phyloP scores from a whole-genome alignment of 208 protist species.

The Acanthamoeba culbertsoni region DNA sequence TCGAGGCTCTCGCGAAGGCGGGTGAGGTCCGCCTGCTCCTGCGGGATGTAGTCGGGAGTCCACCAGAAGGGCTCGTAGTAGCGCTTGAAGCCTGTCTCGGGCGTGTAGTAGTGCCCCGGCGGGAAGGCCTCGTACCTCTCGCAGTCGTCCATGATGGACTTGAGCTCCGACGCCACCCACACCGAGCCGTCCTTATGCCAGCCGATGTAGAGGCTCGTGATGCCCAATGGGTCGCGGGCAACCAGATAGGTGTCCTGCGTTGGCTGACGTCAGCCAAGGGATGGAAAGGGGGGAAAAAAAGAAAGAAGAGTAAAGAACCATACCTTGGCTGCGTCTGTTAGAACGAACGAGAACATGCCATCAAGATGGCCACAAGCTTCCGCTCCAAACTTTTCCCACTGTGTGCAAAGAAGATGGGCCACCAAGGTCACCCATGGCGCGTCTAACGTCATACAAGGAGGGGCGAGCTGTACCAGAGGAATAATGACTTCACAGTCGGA shows the following conservation, averaged over 20 bases:
- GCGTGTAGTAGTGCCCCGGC: constrained; percentile 83
- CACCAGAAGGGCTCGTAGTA: constrained; percentile 68
- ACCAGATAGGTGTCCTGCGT: constrained; percentile 74
- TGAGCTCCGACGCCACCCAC: constrained; percentile 88
- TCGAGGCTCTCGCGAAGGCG: constrained; percentile 65
- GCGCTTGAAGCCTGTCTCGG: constrained; percentile 65
- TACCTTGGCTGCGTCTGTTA: constrained; percentile 74
- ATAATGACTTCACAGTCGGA: constrained; percentile 89
- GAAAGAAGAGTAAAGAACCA: neutral
- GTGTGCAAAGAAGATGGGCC: too few species aligned
- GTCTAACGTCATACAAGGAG: neutral
- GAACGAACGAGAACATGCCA: constrained; percentile 86
- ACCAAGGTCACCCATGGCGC: neutral
- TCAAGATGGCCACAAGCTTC: constrained; percentile 75
- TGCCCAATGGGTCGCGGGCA: constrained; percentile 88
- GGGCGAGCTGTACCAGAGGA: constrained; percentile 1
- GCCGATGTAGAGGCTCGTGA: constrained; percentile 76
- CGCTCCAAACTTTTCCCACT: constrained; percentile 78
- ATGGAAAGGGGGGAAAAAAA: neutral
- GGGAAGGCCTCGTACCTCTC: constrained; percentile 82
- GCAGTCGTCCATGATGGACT: constrained; percentile 85
- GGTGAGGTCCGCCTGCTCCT: neutral
- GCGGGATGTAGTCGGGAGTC: constrained; percentile 23
- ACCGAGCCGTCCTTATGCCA: constrained; percentile 82
- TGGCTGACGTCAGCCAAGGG: neutral